A percentile compares a stretch with the other conserved stretches of the same genome.
phyloP scores from a whole-genome alignment of 257 asterid genomes.

The Solanum bulbocastanum region DNA sequence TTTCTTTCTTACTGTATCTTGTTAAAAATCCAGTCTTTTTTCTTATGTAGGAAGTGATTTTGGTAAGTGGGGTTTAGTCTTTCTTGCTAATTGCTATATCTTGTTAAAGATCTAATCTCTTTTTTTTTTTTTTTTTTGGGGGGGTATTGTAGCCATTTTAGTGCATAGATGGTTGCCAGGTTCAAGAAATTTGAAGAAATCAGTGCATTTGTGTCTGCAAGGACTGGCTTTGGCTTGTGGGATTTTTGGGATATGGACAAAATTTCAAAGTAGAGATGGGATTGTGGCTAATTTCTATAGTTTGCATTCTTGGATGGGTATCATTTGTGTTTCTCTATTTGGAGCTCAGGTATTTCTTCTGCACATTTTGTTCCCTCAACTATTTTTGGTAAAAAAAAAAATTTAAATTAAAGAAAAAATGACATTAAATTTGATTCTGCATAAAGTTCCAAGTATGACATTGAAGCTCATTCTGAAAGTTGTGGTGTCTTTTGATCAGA shows the following conservation, averaged over 20 bases:
- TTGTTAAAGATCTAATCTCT: not conserved
- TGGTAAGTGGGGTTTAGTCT: not conserved
- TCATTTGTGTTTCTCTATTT: conserved; percentile 53
- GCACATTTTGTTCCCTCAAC: not conserved
- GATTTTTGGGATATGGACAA: conserved; percentile 82
- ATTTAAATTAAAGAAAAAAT: not conserved
- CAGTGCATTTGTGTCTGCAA: conserved; percentile 74
- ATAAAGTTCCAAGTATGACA: not conserved
- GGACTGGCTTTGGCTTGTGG: conserved; percentile 87
- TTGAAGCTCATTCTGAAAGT: not conserved
- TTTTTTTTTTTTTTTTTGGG: not conserved
- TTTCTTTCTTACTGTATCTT: not conserved
- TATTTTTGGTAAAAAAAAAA: not conserved
- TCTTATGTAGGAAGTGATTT: not conserved
- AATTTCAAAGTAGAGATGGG: conserved; percentile 68
- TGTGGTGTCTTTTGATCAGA: not conserved
- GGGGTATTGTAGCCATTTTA: conserved; percentile 53
- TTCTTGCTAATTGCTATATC: not conserved
- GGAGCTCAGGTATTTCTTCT: conserved; percentile 64
- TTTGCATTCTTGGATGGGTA: conserved; percentile 94
- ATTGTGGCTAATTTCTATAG: conserved; percentile 78
- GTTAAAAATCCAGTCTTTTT: not conserved
- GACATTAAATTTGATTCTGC: not conserved
- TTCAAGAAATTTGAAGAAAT: conserved; percentile 71
- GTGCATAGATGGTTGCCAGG: conserved; percentile 90